Conservation (phyloP, 176 grass and related monocot genomes). For the Aegilops tauschii region DNA sequence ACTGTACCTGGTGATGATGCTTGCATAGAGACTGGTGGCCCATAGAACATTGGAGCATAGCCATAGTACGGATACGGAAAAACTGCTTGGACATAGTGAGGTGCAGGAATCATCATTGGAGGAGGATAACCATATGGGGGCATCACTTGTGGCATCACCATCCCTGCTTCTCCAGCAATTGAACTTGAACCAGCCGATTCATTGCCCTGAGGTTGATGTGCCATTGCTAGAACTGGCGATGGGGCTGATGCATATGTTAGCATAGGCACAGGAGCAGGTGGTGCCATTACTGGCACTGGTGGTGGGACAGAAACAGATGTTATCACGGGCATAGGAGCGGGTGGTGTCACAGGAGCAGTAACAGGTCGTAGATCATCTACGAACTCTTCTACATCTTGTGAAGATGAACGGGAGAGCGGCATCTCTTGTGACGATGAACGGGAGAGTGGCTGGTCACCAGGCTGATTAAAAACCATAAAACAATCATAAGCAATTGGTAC, state of each 20-base stretch:
- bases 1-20: constrained; percentile 10
- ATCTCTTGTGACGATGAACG: constrained; percentile 46
- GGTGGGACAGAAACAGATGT: constrained; percentile 5
- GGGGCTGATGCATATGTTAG: constrained; percentile 12
- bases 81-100: constrained; percentile 31
- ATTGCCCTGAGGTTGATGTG: constrained; percentile 19
- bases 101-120: constrained; percentile 46
- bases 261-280: constrained; percentile 18
- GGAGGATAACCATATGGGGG: constrained; percentile 50
- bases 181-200: constrained; percentile 5
- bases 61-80: constrained; percentile 33
- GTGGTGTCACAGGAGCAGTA: background rate
- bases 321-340: constrained; percentile 9
- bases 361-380: constrained; percentile 16
- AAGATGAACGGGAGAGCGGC: constrained; percentile 11
- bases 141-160: constrained; percentile 32
- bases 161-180: constrained; percentile 23
- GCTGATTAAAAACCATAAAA: constrained; percentile 23
- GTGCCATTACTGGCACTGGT: background rate
- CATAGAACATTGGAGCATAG: constrained; percentile 36
- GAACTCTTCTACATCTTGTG: constrained; percentile 49
- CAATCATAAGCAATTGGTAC: background rate
- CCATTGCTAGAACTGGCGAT: background rate
- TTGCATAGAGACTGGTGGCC: background rate
- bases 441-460: constrained; percentile 30